Conservation (phyloP, 257 asterid species). For the Knoxia roxburghii region DNA sequence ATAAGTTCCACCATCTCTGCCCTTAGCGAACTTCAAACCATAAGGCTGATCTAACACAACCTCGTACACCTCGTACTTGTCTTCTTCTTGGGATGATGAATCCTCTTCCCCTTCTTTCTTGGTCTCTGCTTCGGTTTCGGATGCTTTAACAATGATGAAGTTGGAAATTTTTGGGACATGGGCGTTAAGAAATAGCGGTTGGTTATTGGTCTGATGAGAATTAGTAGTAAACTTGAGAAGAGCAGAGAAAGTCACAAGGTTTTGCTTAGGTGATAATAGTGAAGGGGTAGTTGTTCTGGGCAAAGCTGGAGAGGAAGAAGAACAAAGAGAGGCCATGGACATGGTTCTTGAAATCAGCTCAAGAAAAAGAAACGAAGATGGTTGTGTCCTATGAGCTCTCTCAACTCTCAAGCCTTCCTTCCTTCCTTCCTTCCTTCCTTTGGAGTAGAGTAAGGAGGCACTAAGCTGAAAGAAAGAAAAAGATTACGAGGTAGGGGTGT, state of each 20-base stretch:
- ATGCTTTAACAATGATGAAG: constrained; percentile 35
- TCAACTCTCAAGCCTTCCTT: too few species aligned
- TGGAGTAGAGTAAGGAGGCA: not conserved
- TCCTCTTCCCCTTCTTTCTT: constrained; percentile 2
- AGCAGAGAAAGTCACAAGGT: constrained; percentile 14
- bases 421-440: not conserved
- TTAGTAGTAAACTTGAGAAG: constrained; percentile 30
- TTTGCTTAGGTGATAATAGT: constrained; percentile 31
- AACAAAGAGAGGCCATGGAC: constrained; percentile 47
- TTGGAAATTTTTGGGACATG: constrained; percentile 18
- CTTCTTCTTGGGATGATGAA: constrained; percentile 24
- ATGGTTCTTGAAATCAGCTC: constrained; percentile 9
- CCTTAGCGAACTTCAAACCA: constrained; percentile 72
- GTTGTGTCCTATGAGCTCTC: not conserved
- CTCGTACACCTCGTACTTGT: constrained; percentile 60
- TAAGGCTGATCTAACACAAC: constrained; percentile 74
- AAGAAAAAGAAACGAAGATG: not conserved
- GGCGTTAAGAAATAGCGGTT: constrained; percentile 20
- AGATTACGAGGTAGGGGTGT: constrained; percentile 2
- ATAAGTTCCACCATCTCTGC: constrained; percentile 92
- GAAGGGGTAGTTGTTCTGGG: constrained; percentile 20
- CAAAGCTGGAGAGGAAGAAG: constrained; percentile 42
- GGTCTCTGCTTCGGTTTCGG: constrained; percentile 36
- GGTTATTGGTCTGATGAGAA: constrained; percentile 23
- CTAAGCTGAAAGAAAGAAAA: not conserved